These are phyloP conservation scores for Solanum pimpinellifolium DNA, from an alignment of 257 asterid genomes.

Conservation along the genomic window DNA sequence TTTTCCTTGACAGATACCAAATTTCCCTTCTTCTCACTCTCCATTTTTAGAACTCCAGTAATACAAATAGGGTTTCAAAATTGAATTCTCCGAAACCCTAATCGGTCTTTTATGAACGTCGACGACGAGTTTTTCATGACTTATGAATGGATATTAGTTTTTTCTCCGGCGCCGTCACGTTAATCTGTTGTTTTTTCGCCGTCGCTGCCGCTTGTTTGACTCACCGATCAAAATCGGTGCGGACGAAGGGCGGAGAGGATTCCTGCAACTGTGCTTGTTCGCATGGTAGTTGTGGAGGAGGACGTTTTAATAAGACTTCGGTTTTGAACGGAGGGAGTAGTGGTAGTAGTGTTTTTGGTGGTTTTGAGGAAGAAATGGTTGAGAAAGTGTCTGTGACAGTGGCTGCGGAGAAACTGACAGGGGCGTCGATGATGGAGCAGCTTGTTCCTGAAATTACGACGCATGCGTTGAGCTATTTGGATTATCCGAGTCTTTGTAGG, in stretches of 20 bases:
- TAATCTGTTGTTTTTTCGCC: conserved; percentile 35
- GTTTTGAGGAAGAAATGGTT: conserved; percentile 1
- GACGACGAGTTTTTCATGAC: conserved; percentile 28
- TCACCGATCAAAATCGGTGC: conserved; percentile 17
- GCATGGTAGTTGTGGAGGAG: conserved; percentile 3
- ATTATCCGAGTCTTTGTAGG: conserved; percentile 84
- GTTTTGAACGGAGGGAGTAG: neutral
- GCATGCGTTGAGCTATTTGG: conserved; percentile 91
- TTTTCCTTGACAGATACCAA: neutral
- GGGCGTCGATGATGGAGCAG: conserved; percentile 98
- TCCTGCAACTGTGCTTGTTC: neutral
- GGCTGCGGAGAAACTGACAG: conserved; percentile 51
- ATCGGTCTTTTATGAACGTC: conserved; percentile 23
- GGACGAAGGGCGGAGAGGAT: conserved; percentile 6
- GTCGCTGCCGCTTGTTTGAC: conserved; percentile 25
- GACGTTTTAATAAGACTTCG: neutral
- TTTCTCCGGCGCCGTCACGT: conserved; percentile 25
- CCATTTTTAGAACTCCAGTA: neutral
- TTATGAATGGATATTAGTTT: conserved; percentile 49
- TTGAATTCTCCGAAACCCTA: neutral
- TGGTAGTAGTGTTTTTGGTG: neutral
- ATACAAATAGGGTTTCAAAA: neutral
- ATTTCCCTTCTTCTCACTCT: neutral
- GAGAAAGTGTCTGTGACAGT: conserved; percentile 21
- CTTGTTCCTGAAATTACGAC: conserved; percentile 98